Conservation (phyloP, 768 basidiomycete genomes). For the Phlebiopsis flavidoalba region DNA sequence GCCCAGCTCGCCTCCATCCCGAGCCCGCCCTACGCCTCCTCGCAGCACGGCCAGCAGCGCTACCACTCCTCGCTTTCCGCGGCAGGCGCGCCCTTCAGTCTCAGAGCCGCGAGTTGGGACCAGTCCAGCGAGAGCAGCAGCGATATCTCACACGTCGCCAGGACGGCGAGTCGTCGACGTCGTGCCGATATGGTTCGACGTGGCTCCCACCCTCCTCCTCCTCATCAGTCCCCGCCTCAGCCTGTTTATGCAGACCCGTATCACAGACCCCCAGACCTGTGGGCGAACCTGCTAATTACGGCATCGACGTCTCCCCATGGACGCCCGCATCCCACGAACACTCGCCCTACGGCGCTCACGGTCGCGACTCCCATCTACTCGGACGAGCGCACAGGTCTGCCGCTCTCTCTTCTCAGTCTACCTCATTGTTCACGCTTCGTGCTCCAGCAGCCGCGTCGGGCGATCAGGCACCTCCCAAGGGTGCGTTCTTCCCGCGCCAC, state of each 20-base stretch:
- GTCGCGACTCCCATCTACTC: conserved; percentile 45
- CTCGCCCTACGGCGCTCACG: conserved; percentile 36
- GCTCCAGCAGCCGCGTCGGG: neutral
- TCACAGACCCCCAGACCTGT: conserved; percentile 16
- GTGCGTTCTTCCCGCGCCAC: neutral
- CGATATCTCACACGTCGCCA: conserved; percentile 28
- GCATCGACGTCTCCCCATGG: conserved; percentile 18
- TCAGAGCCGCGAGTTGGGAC: conserved; percentile 63
- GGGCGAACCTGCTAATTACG: conserved; percentile 20
- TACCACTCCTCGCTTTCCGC: conserved; percentile 15
- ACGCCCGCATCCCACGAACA: conserved; percentile 30
- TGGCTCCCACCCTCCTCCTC: conserved; percentile 14
- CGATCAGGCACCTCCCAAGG: neutral
- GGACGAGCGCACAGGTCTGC: conserved; percentile 54
- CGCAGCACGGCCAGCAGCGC: conserved; percentile 20
- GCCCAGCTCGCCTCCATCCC: conserved; percentile 22
- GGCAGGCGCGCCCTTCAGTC: conserved; percentile 35
- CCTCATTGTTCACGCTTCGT: neutral
- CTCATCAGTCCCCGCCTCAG: conserved; percentile 10
- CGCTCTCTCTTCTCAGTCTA: neutral
- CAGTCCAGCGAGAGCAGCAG: conserved; percentile 31
- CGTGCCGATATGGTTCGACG: conserved; percentile 30
- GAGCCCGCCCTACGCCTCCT: conserved; percentile 20
- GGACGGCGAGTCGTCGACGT: conserved; percentile 26
- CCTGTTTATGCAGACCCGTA: conserved; percentile 23